Percentiles rank a stretch among this genome's conserved stretches.
Conservation (phyloP, 2,329 filamentous ascomycete species). For the Ascochyta lentis region DNA sequence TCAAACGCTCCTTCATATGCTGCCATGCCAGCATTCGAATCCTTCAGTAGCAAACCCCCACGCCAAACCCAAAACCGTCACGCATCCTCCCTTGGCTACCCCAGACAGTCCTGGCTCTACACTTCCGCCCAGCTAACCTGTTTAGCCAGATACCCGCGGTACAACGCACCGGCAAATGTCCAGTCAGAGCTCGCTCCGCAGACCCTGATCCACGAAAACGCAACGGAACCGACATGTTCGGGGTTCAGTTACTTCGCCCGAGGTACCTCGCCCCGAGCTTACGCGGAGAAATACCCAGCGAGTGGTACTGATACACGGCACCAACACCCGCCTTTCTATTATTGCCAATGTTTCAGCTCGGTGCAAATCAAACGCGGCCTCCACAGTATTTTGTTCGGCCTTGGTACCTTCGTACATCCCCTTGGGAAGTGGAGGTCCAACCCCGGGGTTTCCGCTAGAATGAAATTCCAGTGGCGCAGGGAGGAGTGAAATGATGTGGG, state of each 20-base stretch:
- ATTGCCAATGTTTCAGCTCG: conserved; percentile 9
- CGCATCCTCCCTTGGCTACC: conserved; percentile 13
- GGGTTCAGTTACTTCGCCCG: conserved; percentile 5
- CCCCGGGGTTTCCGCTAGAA: not conserved
- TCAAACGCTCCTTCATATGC: conserved; percentile 11
- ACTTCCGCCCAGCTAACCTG: conserved; percentile 6
- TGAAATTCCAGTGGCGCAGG: not conserved
- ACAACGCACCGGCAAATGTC: conserved; percentile 18
- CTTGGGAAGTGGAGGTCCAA: not conserved
- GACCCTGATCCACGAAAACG: conserved; percentile 19
- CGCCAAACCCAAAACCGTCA: conserved; percentile 7
- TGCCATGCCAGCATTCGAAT: conserved; percentile 17
- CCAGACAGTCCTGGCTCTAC: conserved; percentile 3
- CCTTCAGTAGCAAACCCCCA: conserved; percentile 1
- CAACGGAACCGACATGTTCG: conserved; percentile 4
- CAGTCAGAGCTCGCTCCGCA: conserved; percentile 12
- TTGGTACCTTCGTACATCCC: not conserved
- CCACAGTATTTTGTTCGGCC: not conserved
- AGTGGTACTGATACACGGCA: not conserved
- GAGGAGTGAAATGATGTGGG: not conserved
- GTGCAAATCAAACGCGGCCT: conserved; percentile 1
- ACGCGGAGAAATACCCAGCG: conserved; percentile 10
- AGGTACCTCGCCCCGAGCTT: conserved; percentile 9
- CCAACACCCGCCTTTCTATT: not conserved
- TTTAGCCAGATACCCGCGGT: conserved; percentile 17